Evolutionary conservation across 2,329 filamentous ascomycete species (phyloP), one percentile per base, ranked within the genome.

Genomic region (Xylaria sp.): DNA sequence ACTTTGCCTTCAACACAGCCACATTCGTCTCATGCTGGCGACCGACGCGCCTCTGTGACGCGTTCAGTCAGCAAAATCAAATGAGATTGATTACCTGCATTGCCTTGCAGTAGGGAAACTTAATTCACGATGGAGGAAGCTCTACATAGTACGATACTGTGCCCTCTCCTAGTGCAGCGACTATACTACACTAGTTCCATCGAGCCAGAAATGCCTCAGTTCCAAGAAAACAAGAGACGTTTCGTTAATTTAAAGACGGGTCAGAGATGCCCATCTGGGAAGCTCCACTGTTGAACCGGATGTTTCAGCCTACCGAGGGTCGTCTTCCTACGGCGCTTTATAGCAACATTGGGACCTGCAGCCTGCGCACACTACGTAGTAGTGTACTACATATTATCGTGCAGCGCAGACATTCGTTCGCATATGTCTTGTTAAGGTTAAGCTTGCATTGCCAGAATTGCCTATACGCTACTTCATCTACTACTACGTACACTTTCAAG

Each of bases 291-390:
- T 57, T 42, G 32, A 63, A 13, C 65, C 65, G 60, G 59, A 44
- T 51, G 68, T 70, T 70, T 70, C 68, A 70, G 65, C 65, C 65
- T 54, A 63, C 48, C 48, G 53, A 66, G 60, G 35, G 62, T 16
- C 44, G 21, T 60, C 57, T 37, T 65, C 57, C 57, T 48, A 32
- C 57, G 32, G 60, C 60, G 40, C 27, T 42, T 64, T 55, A 51
- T 61, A 57, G 57, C 23, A 37, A 51, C 47, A 37, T 35, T 59
- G 60, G 47, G 16, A 51, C 12, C 40, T n/a, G 25, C n/a, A n/a
- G n/a, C 64, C 65, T 64, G 65, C 65, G 44, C 47, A 42, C n/a
- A n/a, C n/a, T n/a, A n/a, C n/a, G n/a, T n/a, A n/a, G n/a, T n/a
- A n/a, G n/a, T n/a, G n/a, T n/a, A n/a, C n/a, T n/a, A n/a, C n/a